These are phyloP conservation scores for Bipolaris sorokiniana DNA, from an alignment of 2,329 filamentous ascomycete species.

Conservation along the genomic window DNA sequence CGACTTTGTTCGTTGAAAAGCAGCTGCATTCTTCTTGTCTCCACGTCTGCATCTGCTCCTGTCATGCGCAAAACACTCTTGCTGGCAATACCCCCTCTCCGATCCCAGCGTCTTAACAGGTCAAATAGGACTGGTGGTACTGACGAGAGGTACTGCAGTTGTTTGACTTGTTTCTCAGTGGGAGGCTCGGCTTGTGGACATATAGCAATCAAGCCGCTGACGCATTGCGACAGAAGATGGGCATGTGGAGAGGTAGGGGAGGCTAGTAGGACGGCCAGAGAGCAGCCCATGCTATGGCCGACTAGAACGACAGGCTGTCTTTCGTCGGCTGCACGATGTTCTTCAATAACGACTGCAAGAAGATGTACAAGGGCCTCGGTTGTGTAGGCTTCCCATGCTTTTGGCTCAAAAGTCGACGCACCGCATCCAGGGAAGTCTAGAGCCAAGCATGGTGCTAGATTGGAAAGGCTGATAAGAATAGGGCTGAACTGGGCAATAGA, in stretches of 20 bases:
- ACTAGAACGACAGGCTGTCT: conserved; percentile 79
- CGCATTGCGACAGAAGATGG: conserved; percentile 63
- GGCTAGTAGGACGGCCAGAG: conserved; percentile 74
- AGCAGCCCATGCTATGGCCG: conserved; percentile 89
- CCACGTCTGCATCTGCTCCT: conserved; percentile 67
- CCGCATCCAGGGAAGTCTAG: conserved; percentile 93
- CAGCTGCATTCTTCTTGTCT: conserved; percentile 71
- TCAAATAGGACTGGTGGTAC: conserved; percentile 77
- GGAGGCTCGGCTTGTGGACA: conserved; percentile 76
- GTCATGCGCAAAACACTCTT: conserved; percentile 80
- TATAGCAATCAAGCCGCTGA: conserved; percentile 79
- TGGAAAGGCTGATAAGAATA: conserved; percentile 78
- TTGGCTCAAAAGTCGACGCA: conserved; percentile 74
- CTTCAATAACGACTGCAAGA: conserved; percentile 74
- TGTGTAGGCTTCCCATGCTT: conserved; percentile 77
- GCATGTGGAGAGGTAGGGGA: conserved; percentile 62
- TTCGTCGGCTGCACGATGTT: conserved; percentile 68
- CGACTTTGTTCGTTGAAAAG: conserved; percentile 82
- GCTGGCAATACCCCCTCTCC: conserved; percentile 77
- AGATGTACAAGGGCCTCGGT: conserved; percentile 77
- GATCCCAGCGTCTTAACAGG: conserved; percentile 77
- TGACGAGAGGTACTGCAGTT: conserved; percentile 65
- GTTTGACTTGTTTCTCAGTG: conserved; percentile 58
- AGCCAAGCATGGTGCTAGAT: conserved; percentile 82
- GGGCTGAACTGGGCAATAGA: conserved; percentile 87